Evolutionary conservation across 2,329 filamentous ascomycete genomes (phyloP).

Genomic region (Monosporascus sp.): DNA sequence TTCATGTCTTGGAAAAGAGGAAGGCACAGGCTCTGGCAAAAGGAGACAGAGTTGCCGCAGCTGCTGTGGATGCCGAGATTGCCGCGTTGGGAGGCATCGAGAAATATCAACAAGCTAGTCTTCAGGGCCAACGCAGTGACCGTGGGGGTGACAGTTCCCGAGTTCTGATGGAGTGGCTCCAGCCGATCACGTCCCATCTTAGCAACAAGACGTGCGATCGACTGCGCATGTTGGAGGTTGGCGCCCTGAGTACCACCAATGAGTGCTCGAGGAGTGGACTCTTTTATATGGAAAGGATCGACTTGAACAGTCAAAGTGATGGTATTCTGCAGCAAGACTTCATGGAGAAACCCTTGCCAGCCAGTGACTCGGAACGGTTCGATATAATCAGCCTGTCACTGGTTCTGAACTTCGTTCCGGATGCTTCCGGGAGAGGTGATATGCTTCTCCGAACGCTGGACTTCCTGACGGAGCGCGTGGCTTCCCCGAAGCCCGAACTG

Average conservation of each 20-base stretch:
- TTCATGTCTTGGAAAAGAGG: conserved; percentile 60
- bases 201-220: conserved; percentile 12
- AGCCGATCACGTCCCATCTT: conserved; percentile 24
- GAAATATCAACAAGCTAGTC: conserved; percentile 60
- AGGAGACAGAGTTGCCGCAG: conserved; percentile 45
- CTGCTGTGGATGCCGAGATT: conserved; percentile 46
- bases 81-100: conserved; percentile 54
- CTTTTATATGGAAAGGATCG: conserved; percentile 77
- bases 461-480: conserved; percentile 51
- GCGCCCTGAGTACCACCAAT: conserved; percentile 78
- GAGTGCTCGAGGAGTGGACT: conserved; percentile 68
- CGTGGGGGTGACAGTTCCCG: conserved; percentile 63
- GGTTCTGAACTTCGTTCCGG: conserved; percentile 90
- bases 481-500: conserved; percentile 14
- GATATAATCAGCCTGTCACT: conserved; percentile 89
- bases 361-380: conserved; percentile 58
- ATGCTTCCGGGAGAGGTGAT: conserved; percentile 65
- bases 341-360: conserved; percentile 77
- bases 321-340: conserved; percentile 88
- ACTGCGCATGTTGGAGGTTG: conserved; percentile 77
- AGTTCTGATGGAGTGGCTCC: conserved; percentile 59
- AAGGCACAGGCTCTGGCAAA: conserved; percentile 48
- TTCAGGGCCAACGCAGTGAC: conserved; percentile 61
- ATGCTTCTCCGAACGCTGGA: conserved; percentile 75
- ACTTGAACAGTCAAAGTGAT: conserved; percentile 78